Percentiles rank a stretch among this genome's conserved stretches.
phyloP scores from a whole-genome alignment of 192 early-diverging fungal genomes.

The Powellomyces hirtus region DNA sequence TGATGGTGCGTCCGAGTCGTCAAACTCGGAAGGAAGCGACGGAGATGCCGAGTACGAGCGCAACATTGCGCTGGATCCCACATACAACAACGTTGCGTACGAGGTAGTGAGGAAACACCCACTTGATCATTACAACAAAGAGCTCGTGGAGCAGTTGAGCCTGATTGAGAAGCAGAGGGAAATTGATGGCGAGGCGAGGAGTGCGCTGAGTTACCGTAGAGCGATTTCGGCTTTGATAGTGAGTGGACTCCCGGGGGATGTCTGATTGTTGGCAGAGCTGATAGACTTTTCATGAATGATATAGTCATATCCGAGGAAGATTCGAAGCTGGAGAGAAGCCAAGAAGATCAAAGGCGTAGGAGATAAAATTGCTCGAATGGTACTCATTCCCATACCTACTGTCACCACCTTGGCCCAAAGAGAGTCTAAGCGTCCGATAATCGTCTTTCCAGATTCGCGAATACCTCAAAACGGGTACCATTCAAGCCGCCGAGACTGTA shows the following conservation, averaged over 20 bases:
- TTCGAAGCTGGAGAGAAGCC: conserved; percentile 28
- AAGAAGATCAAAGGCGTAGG: conserved; percentile 36
- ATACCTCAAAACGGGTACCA: conserved; percentile 24
- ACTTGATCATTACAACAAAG: conserved; percentile 18
- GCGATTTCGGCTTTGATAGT: conserved; percentile 31
- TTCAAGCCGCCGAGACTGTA: conserved; percentile 14
- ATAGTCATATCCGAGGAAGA: conserved; percentile 27
- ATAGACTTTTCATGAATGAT: background rate
- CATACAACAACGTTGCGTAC: background rate
- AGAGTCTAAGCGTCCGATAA: background rate
- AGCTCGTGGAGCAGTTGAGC: conserved; percentile 14
- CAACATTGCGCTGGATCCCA: conserved; percentile 11
- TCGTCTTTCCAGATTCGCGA: conserved; percentile 18
- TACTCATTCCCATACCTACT: background rate
- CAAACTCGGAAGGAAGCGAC: background rate
- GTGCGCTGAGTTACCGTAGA: conserved; percentile 26
- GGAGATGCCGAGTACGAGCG: conserved; percentile 11
- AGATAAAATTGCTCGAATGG: conserved; percentile 32
- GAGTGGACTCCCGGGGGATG: background rate
- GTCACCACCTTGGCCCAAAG: background rate
- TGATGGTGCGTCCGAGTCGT: background rate
- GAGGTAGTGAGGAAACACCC: conserved; percentile 20
- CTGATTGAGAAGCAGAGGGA: conserved; percentile 25
- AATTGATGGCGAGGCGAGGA: conserved; percentile 9
- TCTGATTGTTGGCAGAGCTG: background rate